Evolutionary conservation across 352 stramenopile species (phyloP).

Genomic region (Pythium phragmitis): DNA sequence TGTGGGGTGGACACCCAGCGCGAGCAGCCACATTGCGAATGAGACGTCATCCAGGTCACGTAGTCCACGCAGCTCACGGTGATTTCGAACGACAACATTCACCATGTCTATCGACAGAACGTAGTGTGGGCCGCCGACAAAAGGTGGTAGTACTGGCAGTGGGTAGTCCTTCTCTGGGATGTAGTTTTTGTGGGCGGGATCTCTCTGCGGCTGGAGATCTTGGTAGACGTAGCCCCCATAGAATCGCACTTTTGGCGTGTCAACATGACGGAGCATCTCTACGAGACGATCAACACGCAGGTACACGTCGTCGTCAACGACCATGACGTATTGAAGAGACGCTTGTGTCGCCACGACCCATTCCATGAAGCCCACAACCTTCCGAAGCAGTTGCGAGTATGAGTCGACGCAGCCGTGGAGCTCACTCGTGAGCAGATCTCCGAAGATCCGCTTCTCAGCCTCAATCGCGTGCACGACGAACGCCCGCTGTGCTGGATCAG

Average conservation of each 20-base stretch:
- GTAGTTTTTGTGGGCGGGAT: conserved; percentile 20
- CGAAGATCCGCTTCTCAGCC: conserved; percentile 35
- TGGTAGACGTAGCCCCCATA: conserved; percentile 34
- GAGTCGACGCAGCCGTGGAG: conserved; percentile 41
- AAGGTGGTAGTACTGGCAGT: conserved; percentile 25
- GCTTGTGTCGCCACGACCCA: conserved; percentile 13
- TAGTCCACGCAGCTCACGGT: background rate
- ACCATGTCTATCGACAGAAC: conserved; percentile 34
- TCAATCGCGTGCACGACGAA: background rate
- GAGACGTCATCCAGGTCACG: conserved; percentile 17
- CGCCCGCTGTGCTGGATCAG: background rate
- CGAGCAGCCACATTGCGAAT: conserved; percentile 17
- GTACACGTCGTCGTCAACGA: conserved; percentile 61
- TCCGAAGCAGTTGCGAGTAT: conserved; percentile 47
- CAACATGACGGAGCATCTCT: background rate
- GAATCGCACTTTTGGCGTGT: conserved; percentile 4
- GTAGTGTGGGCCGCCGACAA: conserved; percentile 38
- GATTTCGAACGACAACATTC: conserved; percentile 21
- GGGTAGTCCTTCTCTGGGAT: conserved; percentile 26
- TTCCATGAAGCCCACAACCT: conserved; percentile 49
- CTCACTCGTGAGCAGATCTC: conserved; percentile 51
- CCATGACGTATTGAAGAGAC: conserved; percentile 28
- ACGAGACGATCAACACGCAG: conserved; percentile 15
- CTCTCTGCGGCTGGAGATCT: conserved; percentile 2
- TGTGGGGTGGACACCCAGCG: background rate